Conservation (phyloP, 495 filamentous ascomycete genomes). For the Astrothelium subdiscretum region DNA sequence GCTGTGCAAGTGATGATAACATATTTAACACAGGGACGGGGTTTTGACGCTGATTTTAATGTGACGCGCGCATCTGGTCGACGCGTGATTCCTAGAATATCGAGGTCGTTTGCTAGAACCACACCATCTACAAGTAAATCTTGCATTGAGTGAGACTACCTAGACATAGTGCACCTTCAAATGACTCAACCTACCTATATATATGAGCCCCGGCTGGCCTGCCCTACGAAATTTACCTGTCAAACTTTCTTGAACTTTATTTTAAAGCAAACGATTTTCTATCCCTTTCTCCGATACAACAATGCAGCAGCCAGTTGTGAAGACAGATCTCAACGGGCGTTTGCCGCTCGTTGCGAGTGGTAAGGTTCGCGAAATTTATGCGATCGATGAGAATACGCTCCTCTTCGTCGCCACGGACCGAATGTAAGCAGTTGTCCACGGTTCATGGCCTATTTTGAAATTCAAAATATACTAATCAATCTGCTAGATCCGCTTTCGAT, state of each 20-base stretch:
- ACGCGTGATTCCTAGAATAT: too few species aligned
- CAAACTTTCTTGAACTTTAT: background rate
- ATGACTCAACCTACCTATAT: too few species aligned
- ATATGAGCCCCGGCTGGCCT: too few species aligned
- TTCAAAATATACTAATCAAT: background rate
- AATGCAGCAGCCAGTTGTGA: slow-evolving; percentile 23
- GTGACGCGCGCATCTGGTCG: too few species aligned
- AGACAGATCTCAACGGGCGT: slow-evolving; percentile 41
- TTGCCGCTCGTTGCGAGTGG: slow-evolving; percentile 50
- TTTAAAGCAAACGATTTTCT: background rate
- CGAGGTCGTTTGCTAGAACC: too few species aligned
- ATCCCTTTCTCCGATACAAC: background rate
- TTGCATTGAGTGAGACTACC: too few species aligned
- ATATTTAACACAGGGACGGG: too few species aligned
- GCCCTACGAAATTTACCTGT: background rate
- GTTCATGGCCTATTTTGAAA: background rate
- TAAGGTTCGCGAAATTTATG: slow-evolving; percentile 78
- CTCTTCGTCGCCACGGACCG: slow-evolving; percentile 86
- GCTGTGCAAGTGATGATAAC: too few species aligned
- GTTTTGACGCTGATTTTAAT: too few species aligned
- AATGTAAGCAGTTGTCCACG: slow-evolving; percentile 33
- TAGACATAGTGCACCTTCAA: too few species aligned
- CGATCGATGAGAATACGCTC: slow-evolving; percentile 59
- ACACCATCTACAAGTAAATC: too few species aligned
- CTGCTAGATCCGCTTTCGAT: slow-evolving; percentile 64